Evolutionary conservation across 108 stramenopile species (phyloP).

Genomic region (Fragilariopsis cylindrus): DNA sequence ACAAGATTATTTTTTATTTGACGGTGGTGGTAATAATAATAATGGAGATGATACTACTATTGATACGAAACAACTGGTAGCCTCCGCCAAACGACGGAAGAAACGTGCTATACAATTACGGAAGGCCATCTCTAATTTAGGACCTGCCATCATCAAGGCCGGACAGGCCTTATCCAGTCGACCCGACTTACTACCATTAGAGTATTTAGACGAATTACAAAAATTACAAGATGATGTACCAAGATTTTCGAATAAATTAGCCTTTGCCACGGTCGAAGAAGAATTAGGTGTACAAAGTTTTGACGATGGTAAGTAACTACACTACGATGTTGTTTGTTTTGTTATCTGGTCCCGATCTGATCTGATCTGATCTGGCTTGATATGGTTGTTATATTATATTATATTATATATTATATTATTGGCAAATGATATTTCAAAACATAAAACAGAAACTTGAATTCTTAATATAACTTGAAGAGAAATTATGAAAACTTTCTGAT

Average conservation of each 20-base stretch:
- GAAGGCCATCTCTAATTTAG: conserved; percentile 77
- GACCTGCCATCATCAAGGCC: conserved; percentile 95
- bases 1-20: conserved; percentile 62
- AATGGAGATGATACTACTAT: neutral
- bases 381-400: neutral
- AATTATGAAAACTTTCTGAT: too few relatives aligned
- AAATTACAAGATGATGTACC: conserved; percentile 96
- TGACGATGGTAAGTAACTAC: neutral
- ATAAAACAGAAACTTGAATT: too few relatives aligned
- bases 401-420: too few relatives aligned
- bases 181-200: conserved; percentile 90
- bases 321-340: too few relatives aligned
- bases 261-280: conserved; percentile 82
- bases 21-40: neutral
- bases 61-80: neutral
- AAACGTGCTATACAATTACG: conserved; percentile 78
- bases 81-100: conserved; percentile 36
- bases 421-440: too few relatives aligned
- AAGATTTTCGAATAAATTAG: conserved; percentile 80
- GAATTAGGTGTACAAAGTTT: conserved; percentile 65
- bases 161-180: conserved; percentile 92
- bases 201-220: conserved; percentile 95
- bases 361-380: neutral
- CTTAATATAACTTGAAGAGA: too few relatives aligned
- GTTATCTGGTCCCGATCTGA: neutral